Percentiles rank a stretch among this genome's conserved stretches.
Conservation (phyloP, 2,329 filamentous ascomycete species). For the Ophiosphaerella herpotricha region DNA sequence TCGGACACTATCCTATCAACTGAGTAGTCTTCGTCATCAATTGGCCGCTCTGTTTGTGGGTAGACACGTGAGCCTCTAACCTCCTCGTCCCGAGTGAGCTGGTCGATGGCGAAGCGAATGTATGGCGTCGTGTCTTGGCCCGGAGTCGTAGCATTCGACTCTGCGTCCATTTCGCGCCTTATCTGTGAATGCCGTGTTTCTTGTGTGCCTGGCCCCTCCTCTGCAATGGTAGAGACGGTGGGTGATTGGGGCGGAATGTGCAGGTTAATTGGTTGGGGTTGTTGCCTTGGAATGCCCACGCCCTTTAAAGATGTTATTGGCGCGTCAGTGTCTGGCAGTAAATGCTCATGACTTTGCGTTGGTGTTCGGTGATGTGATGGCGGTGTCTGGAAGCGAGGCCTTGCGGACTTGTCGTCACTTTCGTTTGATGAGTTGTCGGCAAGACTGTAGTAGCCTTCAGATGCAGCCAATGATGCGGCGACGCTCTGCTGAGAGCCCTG, state of each 20-base stretch:
- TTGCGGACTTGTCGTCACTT: constrained; percentile 34
- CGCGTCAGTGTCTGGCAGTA: constrained; percentile 30
- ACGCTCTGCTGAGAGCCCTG: constrained; percentile 52
- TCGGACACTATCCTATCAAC: constrained; percentile 55
- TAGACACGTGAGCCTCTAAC: constrained; percentile 60
- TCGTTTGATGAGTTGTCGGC: constrained; percentile 47
- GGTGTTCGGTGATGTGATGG: constrained; percentile 42
- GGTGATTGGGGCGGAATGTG: constrained; percentile 28
- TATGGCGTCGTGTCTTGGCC: constrained; percentile 84
- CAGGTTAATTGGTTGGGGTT: constrained; percentile 18
- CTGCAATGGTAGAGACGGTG: constrained; percentile 39
- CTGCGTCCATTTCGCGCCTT: constrained; percentile 35
- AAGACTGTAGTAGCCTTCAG: constrained; percentile 57
- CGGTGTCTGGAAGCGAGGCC: constrained; percentile 39
- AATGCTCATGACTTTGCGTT: constrained; percentile 44
- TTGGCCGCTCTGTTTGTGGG: constrained; percentile 26
- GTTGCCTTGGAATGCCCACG: constrained; percentile 39
- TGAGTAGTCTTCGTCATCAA: constrained; percentile 51
- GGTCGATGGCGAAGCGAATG: constrained; percentile 87
- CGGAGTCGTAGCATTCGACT: constrained; percentile 55
- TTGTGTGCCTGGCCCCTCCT: constrained; percentile 36
- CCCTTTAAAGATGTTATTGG: constrained; percentile 41
- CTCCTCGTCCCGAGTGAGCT: constrained; percentile 76
- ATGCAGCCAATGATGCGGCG: constrained; percentile 54
- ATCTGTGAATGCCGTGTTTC: constrained; percentile 27